A percentile compares a stretch with the other conserved stretches of the same genome.
phyloP scores from a whole-genome alignment of 352 stramenopile species.

The Phytopythium delawarense region DNA sequence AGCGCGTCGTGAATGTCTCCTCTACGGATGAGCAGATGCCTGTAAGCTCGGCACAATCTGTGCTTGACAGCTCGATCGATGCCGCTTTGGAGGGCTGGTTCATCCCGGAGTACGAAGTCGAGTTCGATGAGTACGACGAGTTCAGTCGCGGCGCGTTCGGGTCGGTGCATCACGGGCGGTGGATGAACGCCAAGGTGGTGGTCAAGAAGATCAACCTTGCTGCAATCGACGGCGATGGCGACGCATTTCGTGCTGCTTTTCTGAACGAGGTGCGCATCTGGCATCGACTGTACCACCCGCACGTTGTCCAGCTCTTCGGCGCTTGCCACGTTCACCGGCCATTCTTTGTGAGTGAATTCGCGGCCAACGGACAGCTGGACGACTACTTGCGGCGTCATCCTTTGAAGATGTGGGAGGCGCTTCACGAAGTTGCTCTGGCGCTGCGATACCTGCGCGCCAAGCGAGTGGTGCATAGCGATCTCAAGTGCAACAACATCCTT shows the following conservation, averaged over 20 bases:
- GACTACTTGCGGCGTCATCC: slow-evolving; percentile 8
- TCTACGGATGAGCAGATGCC: no score
- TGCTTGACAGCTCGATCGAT: neutral
- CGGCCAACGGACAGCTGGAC: slow-evolving; percentile 10
- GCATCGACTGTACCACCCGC: slow-evolving; percentile 14
- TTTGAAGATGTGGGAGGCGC: slow-evolving; percentile 7
- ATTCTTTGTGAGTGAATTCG: slow-evolving; percentile 20
- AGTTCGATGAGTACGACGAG: slow-evolving; percentile 13
- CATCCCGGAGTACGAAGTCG: slow-evolving; percentile 18
- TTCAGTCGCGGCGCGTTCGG: slow-evolving; percentile 16
- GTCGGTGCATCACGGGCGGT: slow-evolving; percentile 12
- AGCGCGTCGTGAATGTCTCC: neutral
- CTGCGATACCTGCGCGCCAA: slow-evolving; percentile 19
- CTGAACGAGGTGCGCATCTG: slow-evolving; percentile 17
- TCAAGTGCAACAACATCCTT: slow-evolving; percentile 23
- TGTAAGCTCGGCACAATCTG: neutral
- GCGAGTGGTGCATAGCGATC: slow-evolving; percentile 12
- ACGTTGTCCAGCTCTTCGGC: slow-evolving; percentile 18
- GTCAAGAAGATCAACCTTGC: slow-evolving; percentile 15
- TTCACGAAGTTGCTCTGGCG: slow-evolving; percentile 15
- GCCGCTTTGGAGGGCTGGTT: slow-evolving; percentile 14
- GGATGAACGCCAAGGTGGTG: slow-evolving; percentile 12
- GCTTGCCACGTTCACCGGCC: slow-evolving; percentile 13
- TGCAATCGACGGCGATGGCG: neutral
- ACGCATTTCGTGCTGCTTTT: neutral